phyloP scores from a whole-genome alignment of 495 filamentous ascomycete genomes.

The Lasiosphaeris hirsuta region DNA sequence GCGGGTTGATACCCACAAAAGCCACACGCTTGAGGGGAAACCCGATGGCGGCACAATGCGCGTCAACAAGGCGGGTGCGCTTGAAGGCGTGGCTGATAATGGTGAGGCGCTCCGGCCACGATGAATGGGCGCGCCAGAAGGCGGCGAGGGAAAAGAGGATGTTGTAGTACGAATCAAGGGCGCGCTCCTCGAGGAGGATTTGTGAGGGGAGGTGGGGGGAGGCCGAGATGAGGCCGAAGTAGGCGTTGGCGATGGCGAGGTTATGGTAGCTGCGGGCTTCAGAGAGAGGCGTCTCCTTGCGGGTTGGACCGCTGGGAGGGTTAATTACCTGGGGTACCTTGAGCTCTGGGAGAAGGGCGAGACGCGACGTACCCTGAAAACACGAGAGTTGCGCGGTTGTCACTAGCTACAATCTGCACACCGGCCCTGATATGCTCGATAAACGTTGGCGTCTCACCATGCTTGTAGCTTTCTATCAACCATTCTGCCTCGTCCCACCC shows the following conservation, averaged over 20 bases:
- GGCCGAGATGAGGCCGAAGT: conserved; percentile 37
- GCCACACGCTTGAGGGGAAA: conserved; percentile 43
- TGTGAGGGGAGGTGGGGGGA: conserved; percentile 15
- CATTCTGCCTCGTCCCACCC: conserved; percentile 64
- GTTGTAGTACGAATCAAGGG: conserved; percentile 80
- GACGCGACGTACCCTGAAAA: conserved; percentile 64
- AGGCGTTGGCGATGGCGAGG: conserved; percentile 40
- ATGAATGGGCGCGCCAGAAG: conserved; percentile 49
- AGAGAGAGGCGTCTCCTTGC: conserved; percentile 48
- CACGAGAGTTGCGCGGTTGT: conserved; percentile 47
- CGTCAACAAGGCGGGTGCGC: conserved; percentile 58
- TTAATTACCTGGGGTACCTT: conserved; percentile 2
- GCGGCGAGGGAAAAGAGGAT: conserved; percentile 64
- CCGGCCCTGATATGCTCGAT: conserved; percentile 67
- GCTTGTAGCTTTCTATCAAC: conserved; percentile 70
- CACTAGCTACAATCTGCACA: conserved; percentile 43
- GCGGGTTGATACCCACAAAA: conserved; percentile 70
- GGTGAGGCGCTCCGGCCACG: conserved; percentile 55
- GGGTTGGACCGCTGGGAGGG: conserved; percentile 56
- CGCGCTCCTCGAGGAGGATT: conserved; percentile 57
- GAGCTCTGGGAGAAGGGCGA: neutral
- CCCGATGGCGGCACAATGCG: conserved; percentile 65
- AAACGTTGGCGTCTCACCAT: conserved; percentile 68
- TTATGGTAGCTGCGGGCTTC: conserved; percentile 68
- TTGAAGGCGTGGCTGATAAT: conserved; percentile 79